Evolutionary conservation across 306 rosid species (phyloP), one percentile per base, ranked within the genome.

Genomic region (Oxytropis ochrocephala): DNA sequence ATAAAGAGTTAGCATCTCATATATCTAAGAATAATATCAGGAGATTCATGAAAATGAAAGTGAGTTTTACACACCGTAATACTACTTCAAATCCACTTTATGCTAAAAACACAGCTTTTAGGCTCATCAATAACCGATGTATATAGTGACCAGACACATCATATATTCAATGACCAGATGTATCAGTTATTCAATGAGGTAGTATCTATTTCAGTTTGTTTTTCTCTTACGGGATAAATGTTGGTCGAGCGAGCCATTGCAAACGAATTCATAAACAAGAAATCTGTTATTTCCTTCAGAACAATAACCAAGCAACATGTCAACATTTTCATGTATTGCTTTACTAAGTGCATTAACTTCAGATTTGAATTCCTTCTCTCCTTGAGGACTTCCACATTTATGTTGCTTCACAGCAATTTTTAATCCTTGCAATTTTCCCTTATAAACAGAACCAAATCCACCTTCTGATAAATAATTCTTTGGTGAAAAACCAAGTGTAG

Each of bases 301-400:
- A 46, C 96, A 91, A n/a, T 82, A 86, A 4, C 97, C 97, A 36
- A 89, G 77, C 68, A 88, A 74, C 87, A 80, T 74, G 24, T 88
- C 89, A 70, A 91, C 78, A 85, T 91, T 91, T 75, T 87, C 85
- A 75, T 88, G 96, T 77, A 80, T 83, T 18, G 85, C 97, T 79
- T 58, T 87, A 81, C 87, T 80, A 5, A 87, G 86, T 59, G 78
- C 86, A 60, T 80, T 56, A 70, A 88, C 93, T 66, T 91, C 97
- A 13, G 82, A 83, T 66, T 78, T 78, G 77, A 88, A 91, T 69
- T 91, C 97, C 58, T 77, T 85, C 70, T 87, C 96, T 33, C 91
- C 97, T 80, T 91, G 96, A 9, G 52, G 16, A 75, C 89, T 85
- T 68, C 80, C 81, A 57, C 52, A 65, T 41, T 82, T 86, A 30